Percentiles rank a stretch among this genome's conserved stretches.
Evolutionary conservation across 371 early-diverging fungal genomes (phyloP).

Genomic region (Haplosporangium sp.): DNA sequence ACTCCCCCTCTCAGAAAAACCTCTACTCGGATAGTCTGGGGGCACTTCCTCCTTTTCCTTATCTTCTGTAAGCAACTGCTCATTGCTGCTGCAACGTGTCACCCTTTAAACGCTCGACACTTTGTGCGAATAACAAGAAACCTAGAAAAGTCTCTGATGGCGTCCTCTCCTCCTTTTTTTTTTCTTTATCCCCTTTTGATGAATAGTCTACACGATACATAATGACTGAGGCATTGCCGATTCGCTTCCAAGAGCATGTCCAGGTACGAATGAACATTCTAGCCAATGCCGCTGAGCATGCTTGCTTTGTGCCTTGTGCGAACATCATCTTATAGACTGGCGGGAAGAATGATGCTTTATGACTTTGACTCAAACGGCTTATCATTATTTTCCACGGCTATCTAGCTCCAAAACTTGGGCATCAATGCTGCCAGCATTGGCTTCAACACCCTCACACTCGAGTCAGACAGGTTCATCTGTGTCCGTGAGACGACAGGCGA

Average conservation of each 20-base stretch:
- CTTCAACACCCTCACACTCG: constrained; percentile 97
- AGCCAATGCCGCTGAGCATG: background rate
- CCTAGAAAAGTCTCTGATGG: too few species aligned
- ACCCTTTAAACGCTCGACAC: too few species aligned
- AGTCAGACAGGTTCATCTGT: constrained; percentile 97
- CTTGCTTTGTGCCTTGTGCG: background rate
- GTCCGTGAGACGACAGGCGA: constrained; percentile 92
- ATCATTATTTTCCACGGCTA: background rate
- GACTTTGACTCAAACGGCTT: too few species aligned
- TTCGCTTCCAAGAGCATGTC: constrained; percentile 93
- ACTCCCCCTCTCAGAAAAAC: too few species aligned
- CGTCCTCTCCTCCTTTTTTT: background rate
- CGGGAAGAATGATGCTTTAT: background rate
- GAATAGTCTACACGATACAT: constrained; percentile 10
- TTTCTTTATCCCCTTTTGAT: background rate
- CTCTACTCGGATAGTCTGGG: too few species aligned
- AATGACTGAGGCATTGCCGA: constrained; percentile 82
- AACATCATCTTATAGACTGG: background rate
- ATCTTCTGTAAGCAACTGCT: too few species aligned
- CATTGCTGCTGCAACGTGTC: too few species aligned
- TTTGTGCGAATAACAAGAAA: too few species aligned
- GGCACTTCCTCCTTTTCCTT: too few species aligned
- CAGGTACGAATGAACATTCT: constrained; percentile 73
- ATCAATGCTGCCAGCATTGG: constrained; percentile 93
- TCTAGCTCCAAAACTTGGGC: constrained; percentile 89